Percentiles rank a stretch among this genome's conserved stretches.
These are phyloP conservation scores for Artemisia annua DNA, from an alignment of 129 eudicot species.

Conservation along the genomic window DNA sequence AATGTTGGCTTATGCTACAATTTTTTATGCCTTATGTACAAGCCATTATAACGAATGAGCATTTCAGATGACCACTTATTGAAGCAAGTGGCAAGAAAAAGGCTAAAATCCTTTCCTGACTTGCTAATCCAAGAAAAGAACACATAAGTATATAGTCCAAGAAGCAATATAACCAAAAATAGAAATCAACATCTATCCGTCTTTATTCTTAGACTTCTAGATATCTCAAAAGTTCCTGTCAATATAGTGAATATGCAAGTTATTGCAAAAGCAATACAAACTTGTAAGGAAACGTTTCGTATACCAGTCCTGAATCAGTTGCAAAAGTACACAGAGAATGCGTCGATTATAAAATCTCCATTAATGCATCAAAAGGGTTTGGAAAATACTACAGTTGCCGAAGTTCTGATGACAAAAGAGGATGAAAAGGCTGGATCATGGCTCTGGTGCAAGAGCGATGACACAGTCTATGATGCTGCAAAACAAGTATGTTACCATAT, in stretches of 20 bases:
- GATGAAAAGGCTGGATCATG: conserved; percentile 63
- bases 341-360: conserved; percentile 22
- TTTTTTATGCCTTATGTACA: conserved; percentile 13
- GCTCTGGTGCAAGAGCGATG: conserved; percentile 82
- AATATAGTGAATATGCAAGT: conserved; percentile 54
- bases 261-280: conserved; percentile 46
- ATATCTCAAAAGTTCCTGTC: conserved; percentile 7
- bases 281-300: conserved; percentile 47
- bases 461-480: conserved; percentile 82
- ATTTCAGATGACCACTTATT: conserved; percentile 23
- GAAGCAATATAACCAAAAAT: conserved; percentile 23
- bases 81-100: conserved; percentile 22
- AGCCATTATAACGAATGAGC: conserved; percentile 10
- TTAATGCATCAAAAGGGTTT: conserved; percentile 55
- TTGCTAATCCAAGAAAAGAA: conserved; percentile 35
- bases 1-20: neutral
- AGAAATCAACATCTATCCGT: conserved; percentile 9
- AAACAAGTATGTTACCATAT: conserved; percentile 50
- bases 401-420: conserved; percentile 71
- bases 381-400: conserved; percentile 71
- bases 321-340: conserved; percentile 31
- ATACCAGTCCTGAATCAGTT: conserved; percentile 37
- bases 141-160: conserved; percentile 21
- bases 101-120: conserved; percentile 29
- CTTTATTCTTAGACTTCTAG: neutral